Base-by-base conservation (phyloP, 768 basidiomycete species). In the Lentinula sp. region DNA sequence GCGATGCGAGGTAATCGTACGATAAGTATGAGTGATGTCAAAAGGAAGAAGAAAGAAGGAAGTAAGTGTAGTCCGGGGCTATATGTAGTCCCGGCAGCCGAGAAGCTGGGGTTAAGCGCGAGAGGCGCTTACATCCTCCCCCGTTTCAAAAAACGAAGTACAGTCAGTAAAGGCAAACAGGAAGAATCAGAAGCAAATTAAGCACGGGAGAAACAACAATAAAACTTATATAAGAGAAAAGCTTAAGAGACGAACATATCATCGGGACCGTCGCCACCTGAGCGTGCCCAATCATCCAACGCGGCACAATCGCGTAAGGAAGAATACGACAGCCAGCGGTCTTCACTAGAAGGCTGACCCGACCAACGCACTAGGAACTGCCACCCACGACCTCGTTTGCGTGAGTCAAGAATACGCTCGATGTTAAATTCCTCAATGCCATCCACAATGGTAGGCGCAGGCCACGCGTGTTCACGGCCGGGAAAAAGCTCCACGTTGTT, bases 401-500 rank as follows among this genome's bases (percentile, higher is more conserved):
- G 61, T 6, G 48, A 45, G 54, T 72, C 68, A 9, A 70, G 11
- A 46, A 72, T 67, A 6, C 58, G 13, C 3, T 71, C 68, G 45
- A 72, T 64, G 6, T 35, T 32, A 34, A 55, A 62, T 46, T 72
- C 68, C 13, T 65, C 64, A 1, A 10, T 2, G 10, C 70, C 65
- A n/a, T 66, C 64, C 0, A 34, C 60, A 1, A 62, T 61, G 10
- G 66, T 57, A 16, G 66, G 53, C 1, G 65, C 64, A 2, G 68
- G 69, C 9, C 1, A 56, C 7, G 3, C 46, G 31, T 2, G 60
- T 57, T 1, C 71, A 64, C 23, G 0, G 43, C 46, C 0, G 74
- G 74, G 62, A 75, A 76, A 0, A 63, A 51, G 0, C 5, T 0
- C 7, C 51, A 2, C 15, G 48, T 76, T 64, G 53, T 73, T 76